Conservation (phyloP, 805 yeast genomes). For the Vanderwaltozyma tropicalis region DNA sequence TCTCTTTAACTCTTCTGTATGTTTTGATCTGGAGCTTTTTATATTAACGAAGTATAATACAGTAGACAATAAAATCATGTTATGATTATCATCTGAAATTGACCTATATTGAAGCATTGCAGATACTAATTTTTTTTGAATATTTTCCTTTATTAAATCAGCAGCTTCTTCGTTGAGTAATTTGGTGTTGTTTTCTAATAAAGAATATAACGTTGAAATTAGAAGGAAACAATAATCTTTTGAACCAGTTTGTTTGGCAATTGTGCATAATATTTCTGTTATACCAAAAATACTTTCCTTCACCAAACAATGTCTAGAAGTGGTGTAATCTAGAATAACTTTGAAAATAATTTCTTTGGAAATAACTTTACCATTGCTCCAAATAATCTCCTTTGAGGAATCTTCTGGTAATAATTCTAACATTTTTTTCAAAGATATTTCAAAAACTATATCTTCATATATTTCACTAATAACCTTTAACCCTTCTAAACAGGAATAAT, state of each 20-base stretch:
- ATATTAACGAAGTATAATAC: conserved; percentile 28
- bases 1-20: conserved; percentile 36
- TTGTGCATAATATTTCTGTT: conserved; percentile 8
- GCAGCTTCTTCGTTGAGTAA: conserved; percentile 11
- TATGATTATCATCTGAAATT: conserved; percentile 18
- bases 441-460: conserved; percentile 34
- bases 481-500: conserved; percentile 44
- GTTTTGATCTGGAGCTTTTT: conserved; percentile 26
- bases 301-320: conserved; percentile 21
- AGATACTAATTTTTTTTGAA: conserved; percentile 14
- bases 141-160: conserved; percentile 8
- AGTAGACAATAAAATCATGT: conserved; percentile 23
- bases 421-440: conserved; percentile 42
- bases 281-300: conserved; percentile 22
- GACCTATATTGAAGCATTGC: conserved; percentile 5
- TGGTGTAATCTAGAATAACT: conserved; percentile 27
- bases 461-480: conserved; percentile 34
- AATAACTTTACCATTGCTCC: conserved; percentile 18
- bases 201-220: conserved; percentile 19
- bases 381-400: conserved; percentile 20
- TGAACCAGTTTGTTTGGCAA: conserved; percentile 6
- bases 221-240: conserved; percentile 21
- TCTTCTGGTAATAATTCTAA: conserved; percentile 42
- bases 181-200: conserved; percentile 17
- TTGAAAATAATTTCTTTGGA: conserved; percentile 29